Evolutionary conservation across 2,329 filamentous ascomycete species (phyloP).

Genomic region (Nectriaceae sp.): DNA sequence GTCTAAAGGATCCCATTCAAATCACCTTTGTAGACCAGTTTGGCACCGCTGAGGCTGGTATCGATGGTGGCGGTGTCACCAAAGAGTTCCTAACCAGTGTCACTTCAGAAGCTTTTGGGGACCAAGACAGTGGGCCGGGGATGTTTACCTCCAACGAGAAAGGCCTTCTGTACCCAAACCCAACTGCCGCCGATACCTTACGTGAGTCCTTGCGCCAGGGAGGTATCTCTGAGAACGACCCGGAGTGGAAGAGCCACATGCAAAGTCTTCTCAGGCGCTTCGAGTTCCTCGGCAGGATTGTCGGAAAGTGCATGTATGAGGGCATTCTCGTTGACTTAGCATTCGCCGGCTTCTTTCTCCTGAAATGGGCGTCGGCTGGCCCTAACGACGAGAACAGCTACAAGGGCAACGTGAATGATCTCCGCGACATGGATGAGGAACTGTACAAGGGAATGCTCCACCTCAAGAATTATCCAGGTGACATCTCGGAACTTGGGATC

Average conservation of each 20-base stretch:
- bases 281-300: slow-evolving; percentile 88
- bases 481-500: slow-evolving; percentile 70
- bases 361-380: slow-evolving; percentile 87
- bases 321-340: slow-evolving; percentile 90
- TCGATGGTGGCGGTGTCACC: slow-evolving; percentile 94
- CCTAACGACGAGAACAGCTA: slow-evolving; percentile 67
- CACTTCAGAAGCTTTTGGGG: slow-evolving; percentile 79
- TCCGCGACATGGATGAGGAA: slow-evolving; percentile 87
- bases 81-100: slow-evolving; percentile 95
- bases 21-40: slow-evolving; percentile 96
- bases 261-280: slow-evolving; percentile 69
- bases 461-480: slow-evolving; percentile 82
- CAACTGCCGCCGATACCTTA: slow-evolving; percentile 70
- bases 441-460: slow-evolving; percentile 83
- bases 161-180: slow-evolving; percentile 87
- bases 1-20: slow-evolving; percentile 90
- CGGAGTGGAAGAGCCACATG: slow-evolving; percentile 59
- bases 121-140: slow-evolving; percentile 43
- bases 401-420: slow-evolving; percentile 90
- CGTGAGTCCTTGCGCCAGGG: slow-evolving; percentile 57
- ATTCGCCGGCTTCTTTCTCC: slow-evolving; percentile 93
- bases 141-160: slow-evolving; percentile 85
- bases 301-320: slow-evolving; percentile 97
- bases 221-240: slow-evolving; percentile 53
- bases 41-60: slow-evolving; percentile 83